Evolutionary conservation across 2,329 filamentous ascomycete species (phyloP), one percentile per base, ranked within the genome.

Genomic region (Trichoderma citrinoviride): DNA sequence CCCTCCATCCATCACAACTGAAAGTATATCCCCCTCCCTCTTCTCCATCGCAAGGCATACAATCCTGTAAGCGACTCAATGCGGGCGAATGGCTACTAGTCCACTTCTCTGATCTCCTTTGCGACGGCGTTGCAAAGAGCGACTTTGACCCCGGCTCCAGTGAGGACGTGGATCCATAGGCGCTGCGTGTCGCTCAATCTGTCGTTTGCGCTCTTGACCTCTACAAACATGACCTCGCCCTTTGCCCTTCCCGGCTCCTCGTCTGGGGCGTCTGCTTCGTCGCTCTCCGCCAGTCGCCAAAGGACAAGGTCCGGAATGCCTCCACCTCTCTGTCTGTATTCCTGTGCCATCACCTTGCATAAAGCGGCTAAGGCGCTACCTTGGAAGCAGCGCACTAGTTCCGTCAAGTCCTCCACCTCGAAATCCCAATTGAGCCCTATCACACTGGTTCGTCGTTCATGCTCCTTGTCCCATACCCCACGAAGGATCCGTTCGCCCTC

Each of bases 161-260:
- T 90, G 61, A 99, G 82, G 7, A 97, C 92, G 81, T 98, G 92
- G 72, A 98, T 97, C 95, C 95, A 99, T 70, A 99, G 83, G 70
- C 95, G 82, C 79, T 99, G 95, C 19, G 93, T 96, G 80, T 99
- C 95, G 77, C 94, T 98, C 72, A 99, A 80, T 44, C 93, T 87
- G 81, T 99, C 95, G 77, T 97, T 97, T 74, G 88, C 89, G 70
- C 88, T 91, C 80, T 93, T 93, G 65, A 93, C 90, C 76, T 92
- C 89, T 5, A 84, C 84, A 76, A 95, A 94, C 83, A 92, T 88
- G 68, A 91, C 88, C 73, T 90, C 84, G 44, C 81, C 81, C 64
- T 73, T 80, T 62, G 78, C 80, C 69, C 73, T 74, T 71, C 68
- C 67, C 67, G 75, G 68, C 52, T 68, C 62, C 69, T 68, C 65